These are phyloP conservation scores for Phytopythium litorale DNA, from an alignment of 352 stramenopile species.

Conservation along the genomic window DNA sequence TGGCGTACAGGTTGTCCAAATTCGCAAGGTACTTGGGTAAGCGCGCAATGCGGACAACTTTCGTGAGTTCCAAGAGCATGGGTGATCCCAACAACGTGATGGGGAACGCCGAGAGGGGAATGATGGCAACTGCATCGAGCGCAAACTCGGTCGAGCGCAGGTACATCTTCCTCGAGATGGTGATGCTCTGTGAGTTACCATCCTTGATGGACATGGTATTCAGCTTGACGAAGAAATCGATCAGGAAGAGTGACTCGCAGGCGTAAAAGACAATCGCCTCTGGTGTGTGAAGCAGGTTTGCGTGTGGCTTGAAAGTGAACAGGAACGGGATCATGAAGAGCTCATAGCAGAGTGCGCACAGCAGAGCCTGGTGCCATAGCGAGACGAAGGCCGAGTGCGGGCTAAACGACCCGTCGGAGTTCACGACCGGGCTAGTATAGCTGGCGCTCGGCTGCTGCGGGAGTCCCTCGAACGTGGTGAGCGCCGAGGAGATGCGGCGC, in stretches of 20 bases:
- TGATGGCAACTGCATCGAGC: conserved; percentile 33
- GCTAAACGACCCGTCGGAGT: conserved; percentile 14
- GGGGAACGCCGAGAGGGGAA: conserved; percentile 27
- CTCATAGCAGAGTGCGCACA: conserved; percentile 41
- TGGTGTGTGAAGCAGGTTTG: conserved; percentile 1
- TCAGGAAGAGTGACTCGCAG: conserved; percentile 39
- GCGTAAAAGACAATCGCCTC: conserved; percentile 29
- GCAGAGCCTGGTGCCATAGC: conserved; percentile 45
- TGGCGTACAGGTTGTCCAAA: conserved; percentile 52
- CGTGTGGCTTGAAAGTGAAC: conserved; percentile 31
- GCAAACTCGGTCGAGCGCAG: conserved; percentile 44
- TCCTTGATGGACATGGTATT: conserved; percentile 52
- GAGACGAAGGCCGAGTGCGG: conserved; percentile 40
- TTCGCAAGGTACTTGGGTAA: conserved; percentile 36
- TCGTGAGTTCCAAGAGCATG: conserved; percentile 39
- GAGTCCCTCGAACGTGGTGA: conserved; percentile 1
- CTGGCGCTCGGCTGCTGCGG: neutral
- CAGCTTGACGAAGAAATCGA: conserved; percentile 51
- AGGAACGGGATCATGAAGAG: conserved; percentile 45
- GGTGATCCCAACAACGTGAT: conserved; percentile 8
- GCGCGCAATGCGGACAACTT: conserved; percentile 29
- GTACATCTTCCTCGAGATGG: conserved; percentile 28
- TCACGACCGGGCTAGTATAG: neutral
- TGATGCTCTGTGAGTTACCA: conserved; percentile 25
- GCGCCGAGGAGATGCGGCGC: conserved; percentile 4